Percentiles rank a stretch among this genome's conserved stretches.
Evolutionary conservation across 2,329 filamentous ascomycete species (phyloP).

Genomic region (Elsinoe fawcettii): DNA sequence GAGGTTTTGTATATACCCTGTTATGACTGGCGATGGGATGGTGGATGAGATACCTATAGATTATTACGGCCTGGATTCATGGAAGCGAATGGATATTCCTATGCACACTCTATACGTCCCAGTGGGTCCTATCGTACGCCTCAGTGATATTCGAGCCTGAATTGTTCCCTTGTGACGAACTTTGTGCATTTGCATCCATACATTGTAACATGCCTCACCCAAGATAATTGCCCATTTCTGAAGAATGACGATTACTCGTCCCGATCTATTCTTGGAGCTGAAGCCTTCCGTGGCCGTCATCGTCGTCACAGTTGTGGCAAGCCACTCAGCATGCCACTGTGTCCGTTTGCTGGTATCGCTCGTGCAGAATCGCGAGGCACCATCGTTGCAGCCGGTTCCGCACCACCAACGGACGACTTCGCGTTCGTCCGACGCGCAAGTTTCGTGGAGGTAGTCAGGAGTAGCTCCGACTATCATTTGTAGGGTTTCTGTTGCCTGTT

Average conservation of each 20-base stretch:
- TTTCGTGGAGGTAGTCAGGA: too few species aligned
- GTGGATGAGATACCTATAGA: neutral
- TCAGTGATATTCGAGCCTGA: too few species aligned
- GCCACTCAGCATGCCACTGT: neutral
- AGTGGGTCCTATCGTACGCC: too few species aligned
- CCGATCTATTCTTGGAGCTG: neutral
- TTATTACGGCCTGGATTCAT: neutral
- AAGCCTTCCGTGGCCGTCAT: neutral
- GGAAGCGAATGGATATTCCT: neutral
- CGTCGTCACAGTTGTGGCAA: neutral
- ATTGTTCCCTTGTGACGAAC: too few species aligned
- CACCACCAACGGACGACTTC: neutral
- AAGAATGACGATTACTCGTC: too few species aligned
- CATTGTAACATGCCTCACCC: too few species aligned
- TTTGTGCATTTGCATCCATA: too few species aligned
- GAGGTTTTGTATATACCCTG: neutral
- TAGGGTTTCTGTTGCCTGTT: too few species aligned
- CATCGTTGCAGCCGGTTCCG: neutral
- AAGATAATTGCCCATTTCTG: too few species aligned
- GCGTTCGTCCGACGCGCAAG: neutral
- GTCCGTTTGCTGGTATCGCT: neutral
- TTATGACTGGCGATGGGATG: neutral
- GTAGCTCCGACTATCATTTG: too few species aligned
- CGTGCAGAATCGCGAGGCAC: neutral
- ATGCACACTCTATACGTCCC: neutral